phyloP scores from a whole-genome alignment of 2,329 filamentous ascomycete species.

The Ceratocystis colombiana region DNA sequence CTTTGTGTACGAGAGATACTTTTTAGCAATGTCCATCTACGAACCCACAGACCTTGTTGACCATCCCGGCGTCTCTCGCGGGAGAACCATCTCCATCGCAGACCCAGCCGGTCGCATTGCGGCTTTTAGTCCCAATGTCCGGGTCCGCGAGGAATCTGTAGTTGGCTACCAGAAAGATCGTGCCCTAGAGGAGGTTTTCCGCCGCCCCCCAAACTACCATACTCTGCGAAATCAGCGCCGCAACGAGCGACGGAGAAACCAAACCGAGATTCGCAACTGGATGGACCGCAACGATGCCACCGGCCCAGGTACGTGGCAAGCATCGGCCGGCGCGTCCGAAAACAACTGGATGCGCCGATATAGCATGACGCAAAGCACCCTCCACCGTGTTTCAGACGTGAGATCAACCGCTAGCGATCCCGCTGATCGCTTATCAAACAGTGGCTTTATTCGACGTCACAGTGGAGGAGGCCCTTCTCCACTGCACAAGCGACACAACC shows the following conservation, averaged over 20 bases:
- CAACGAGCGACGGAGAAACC: constrained; percentile 60
- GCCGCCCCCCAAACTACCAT: constrained; percentile 56
- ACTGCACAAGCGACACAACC: constrained; percentile 33
- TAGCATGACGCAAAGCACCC: constrained; percentile 42
- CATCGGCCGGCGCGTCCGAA: constrained; percentile 26
- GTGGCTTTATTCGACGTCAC: constrained; percentile 32
- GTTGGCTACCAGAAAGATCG: constrained; percentile 82
- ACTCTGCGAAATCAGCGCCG: constrained; percentile 50
- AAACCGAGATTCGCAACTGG: constrained; percentile 78
- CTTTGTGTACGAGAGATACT: constrained; percentile 73
- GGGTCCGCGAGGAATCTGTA: constrained; percentile 75
- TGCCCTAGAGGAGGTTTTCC: constrained; percentile 84
- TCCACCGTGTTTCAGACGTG: constrained; percentile 44
- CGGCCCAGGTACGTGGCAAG: constrained; percentile 28
- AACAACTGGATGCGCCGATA: constrained; percentile 44
- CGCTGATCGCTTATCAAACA: constrained; percentile 50
- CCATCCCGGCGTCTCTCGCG: constrained; percentile 45
- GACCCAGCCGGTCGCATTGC: constrained; percentile 47
- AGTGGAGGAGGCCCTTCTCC: constrained; percentile 24
- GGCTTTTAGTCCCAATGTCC: constrained; percentile 61
- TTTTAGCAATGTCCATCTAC: constrained; percentile 65
- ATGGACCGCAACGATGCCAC: constrained; percentile 62
- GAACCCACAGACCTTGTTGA: constrained; percentile 83
- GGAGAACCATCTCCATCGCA: constrained; percentile 46
- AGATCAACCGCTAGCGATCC: constrained; percentile 55